Evolutionary conservation across 2,329 filamentous ascomycete species (phyloP).

Genomic region (Colletotrichum higginsianum): DNA sequence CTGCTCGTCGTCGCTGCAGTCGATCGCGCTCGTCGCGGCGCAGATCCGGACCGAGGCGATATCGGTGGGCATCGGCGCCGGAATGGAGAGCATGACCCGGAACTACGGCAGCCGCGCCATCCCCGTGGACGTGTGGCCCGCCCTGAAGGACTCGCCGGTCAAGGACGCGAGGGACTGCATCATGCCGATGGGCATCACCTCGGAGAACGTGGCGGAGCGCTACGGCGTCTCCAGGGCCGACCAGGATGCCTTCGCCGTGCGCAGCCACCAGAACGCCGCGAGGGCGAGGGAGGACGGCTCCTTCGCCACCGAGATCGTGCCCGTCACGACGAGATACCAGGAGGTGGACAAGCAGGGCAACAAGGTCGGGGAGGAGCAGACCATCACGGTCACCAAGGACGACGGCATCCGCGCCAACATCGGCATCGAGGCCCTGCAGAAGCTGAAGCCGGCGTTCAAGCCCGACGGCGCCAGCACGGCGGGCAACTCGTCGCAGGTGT

Average conservation of each 20-base stretch:
- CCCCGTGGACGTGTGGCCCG: slow-evolving; percentile 84
- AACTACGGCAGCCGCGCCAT: slow-evolving; percentile 92
- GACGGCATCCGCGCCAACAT: slow-evolving; percentile 84
- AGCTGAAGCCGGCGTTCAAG: slow-evolving; percentile 89
- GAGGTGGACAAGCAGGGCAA: slow-evolving; percentile 74
- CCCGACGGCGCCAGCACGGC: slow-evolving; percentile 83
- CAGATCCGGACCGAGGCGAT: slow-evolving; percentile 83
- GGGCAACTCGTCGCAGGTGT: slow-evolving; percentile 89
- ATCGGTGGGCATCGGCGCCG: slow-evolving; percentile 83
- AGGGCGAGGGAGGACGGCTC: slow-evolving; percentile 77
- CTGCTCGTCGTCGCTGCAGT: slow-evolving; percentile 83
- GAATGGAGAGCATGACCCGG: slow-evolving; percentile 96
- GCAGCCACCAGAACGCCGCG: slow-evolving; percentile 81
- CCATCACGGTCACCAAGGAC: slow-evolving; percentile 80
- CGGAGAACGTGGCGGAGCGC: slow-evolving; percentile 86
- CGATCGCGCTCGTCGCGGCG: slow-evolving; percentile 81
- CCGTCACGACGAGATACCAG: slow-evolving; percentile 80
- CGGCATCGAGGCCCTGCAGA: slow-evolving; percentile 78
- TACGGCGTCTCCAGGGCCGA: slow-evolving; percentile 82
- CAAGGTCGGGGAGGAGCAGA: slow-evolving; percentile 68
- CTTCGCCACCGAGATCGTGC: slow-evolving; percentile 85
- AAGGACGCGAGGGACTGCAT: slow-evolving; percentile 87
- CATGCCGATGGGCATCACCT: slow-evolving; percentile 94
- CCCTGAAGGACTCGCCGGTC: slow-evolving; percentile 73
- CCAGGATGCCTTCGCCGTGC: slow-evolving; percentile 86